phyloP scores from a whole-genome alignment of 805 yeast genomes.

The Metschnikowia matae region DNA sequence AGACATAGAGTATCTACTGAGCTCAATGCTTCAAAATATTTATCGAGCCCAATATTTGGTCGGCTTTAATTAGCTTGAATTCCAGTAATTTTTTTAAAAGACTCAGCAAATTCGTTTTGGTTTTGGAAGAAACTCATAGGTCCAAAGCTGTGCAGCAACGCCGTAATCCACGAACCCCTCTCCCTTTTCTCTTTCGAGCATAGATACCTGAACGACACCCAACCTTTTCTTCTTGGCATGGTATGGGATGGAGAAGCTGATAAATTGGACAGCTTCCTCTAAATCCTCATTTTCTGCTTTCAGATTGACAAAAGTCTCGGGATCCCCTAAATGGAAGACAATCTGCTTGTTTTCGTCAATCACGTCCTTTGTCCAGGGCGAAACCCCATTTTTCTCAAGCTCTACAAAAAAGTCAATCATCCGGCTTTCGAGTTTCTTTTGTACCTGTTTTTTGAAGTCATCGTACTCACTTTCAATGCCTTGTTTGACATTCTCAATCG shows the following conservation, averaged over 20 bases:
- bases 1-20: no score
- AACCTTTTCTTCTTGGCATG: conserved; percentile 20
- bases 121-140: conserved; percentile 7
- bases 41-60: no score
- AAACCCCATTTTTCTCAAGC: conserved; percentile 6
- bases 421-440: conserved; percentile 22
- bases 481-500: conserved; percentile 24
- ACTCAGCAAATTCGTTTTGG: conserved; percentile 5
- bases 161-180: conserved; percentile 3
- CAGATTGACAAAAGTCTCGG: conserved; percentile 19
- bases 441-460: conserved; percentile 27
- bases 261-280: conserved; percentile 17
- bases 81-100: no score
- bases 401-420: conserved; percentile 26
- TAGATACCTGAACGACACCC: conserved; percentile 32
- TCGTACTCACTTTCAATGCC: conserved; percentile 40
- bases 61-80: no score
- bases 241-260: conserved; percentile 35
- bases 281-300: conserved; percentile 16
- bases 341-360: conserved; percentile 34
- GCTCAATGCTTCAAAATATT: no score
- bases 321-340: conserved; percentile 18
- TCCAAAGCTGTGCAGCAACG: conserved; percentile 14
- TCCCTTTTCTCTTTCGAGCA: conserved; percentile 21
- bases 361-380: conserved; percentile 12